phyloP scores from a whole-genome alignment of 2,329 filamentous ascomycete species.

The Aureobasidium sp. region DNA sequence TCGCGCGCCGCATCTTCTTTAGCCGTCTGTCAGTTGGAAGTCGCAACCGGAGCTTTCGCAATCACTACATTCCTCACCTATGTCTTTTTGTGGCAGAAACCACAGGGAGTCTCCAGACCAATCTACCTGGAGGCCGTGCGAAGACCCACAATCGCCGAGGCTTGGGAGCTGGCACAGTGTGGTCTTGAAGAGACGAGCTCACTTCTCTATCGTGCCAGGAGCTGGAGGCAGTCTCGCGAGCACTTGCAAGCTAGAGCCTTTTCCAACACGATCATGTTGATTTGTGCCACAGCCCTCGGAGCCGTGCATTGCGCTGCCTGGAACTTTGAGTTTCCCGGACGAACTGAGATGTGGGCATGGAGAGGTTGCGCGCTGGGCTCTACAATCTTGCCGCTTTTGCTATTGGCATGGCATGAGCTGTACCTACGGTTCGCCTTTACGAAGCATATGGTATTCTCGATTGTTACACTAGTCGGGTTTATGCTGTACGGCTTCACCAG shows the following conservation, averaged over 20 bases:
- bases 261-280: background rate
- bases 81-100: slow-evolving; percentile 3
- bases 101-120: background rate
- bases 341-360: background rate
- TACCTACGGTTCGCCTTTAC: background rate
- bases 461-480: background rate
- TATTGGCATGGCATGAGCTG: slow-evolving; percentile 1
- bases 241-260: background rate
- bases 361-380: background rate
- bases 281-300: background rate
- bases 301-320: background rate
- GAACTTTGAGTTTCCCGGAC: background rate
- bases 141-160: background rate
- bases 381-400: background rate
- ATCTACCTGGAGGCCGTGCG: background rate
- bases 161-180: background rate
- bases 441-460: background rate
- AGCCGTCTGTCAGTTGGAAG: background rate
- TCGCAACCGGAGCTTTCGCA: slow-evolving; percentile 1
- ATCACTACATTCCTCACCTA: background rate
- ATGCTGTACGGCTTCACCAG: slow-evolving; percentile 6
- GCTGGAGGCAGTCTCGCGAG: slow-evolving; percentile 1
- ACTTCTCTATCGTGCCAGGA: background rate
- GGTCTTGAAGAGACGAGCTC: slow-evolving; percentile 3
- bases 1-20: background rate